Evolutionary conservation across 176 grass and related monocot species (phyloP).

Genomic region (Aechmea fasciata): DNA sequence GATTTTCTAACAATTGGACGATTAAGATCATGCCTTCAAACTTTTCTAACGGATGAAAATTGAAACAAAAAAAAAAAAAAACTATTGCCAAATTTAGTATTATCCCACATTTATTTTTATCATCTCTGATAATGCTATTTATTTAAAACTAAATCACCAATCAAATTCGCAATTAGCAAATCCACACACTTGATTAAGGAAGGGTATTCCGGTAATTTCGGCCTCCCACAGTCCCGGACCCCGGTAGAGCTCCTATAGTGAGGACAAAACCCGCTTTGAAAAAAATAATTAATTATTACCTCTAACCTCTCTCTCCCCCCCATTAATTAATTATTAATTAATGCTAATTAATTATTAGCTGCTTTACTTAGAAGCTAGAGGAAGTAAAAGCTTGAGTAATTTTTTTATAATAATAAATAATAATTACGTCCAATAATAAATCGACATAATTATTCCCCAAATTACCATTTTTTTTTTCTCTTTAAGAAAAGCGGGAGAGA

Average conservation of each 20-base stretch:
- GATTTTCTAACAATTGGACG: too few relatives aligned
- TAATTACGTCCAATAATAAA: background rate
- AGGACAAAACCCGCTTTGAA: background rate
- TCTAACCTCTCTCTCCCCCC: background rate
- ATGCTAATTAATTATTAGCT: conserved; percentile 26
- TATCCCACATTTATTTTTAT: background rate
- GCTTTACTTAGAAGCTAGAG: conserved; percentile 36
- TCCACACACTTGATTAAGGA: background rate
- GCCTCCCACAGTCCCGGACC: too few relatives aligned
- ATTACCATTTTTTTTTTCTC: background rate
- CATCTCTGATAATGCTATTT: background rate
- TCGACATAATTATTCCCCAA: background rate
- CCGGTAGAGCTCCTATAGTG: background rate
- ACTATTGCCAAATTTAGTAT: background rate
- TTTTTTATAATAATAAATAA: conserved; percentile 18
- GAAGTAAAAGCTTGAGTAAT: conserved; percentile 31
- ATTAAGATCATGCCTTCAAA: too few relatives aligned
- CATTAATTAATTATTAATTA: conserved; percentile 1
- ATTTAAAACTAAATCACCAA: background rate
- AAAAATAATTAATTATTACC: conserved; percentile 25
- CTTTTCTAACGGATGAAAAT: too few relatives aligned
- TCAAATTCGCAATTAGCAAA: background rate
- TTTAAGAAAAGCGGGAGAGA: background rate
- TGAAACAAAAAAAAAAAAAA: too few relatives aligned
- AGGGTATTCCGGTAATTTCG: background rate